Conservation (phyloP, 1,139 yeast species). For the Diutina mesorugosa region DNA sequence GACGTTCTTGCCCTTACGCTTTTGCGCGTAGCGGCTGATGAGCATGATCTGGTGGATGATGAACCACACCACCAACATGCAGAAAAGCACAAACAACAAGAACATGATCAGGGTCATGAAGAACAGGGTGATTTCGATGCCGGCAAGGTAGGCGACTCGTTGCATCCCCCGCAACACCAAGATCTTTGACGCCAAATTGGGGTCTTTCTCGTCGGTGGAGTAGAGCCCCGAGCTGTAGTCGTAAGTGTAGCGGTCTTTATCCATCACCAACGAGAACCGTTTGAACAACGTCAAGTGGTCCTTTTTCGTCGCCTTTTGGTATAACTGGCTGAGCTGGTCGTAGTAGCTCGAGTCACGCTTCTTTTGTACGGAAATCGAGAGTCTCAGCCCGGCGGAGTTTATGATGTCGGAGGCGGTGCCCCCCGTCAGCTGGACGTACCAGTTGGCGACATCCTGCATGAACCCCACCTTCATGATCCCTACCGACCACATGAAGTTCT, state of each 20-base stretch:
- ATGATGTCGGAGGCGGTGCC: conserved; percentile 72
- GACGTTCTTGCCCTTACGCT: conserved; percentile 34
- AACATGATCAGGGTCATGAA: conserved; percentile 82
- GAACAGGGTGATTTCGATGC: conserved; percentile 73
- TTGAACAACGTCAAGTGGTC: conserved; percentile 11
- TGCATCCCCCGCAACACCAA: conserved; percentile 82
- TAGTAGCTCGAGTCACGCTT: conserved; percentile 15
- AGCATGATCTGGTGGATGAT: conserved; percentile 68
- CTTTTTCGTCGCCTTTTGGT: background rate
- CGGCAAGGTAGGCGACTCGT: conserved; percentile 76
- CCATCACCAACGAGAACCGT: conserved; percentile 21
- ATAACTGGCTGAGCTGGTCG: background rate
- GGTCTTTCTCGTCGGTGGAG: conserved; percentile 60
- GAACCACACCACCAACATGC: conserved; percentile 50
- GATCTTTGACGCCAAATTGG: conserved; percentile 42
- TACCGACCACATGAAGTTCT: conserved; percentile 92
- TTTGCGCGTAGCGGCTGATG: conserved; percentile 45
- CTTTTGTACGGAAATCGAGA: conserved; percentile 73
- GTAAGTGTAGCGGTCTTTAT: conserved; percentile 7
- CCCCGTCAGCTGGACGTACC: conserved; percentile 97
- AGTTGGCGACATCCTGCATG: conserved; percentile 76
- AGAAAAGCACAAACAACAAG: conserved; percentile 66
- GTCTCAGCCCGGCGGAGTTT: conserved; percentile 25
- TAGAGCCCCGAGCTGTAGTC: conserved; percentile 25
- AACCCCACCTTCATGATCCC: conserved; percentile 75